These are phyloP conservation scores for Stagonosporopsis vannaccii DNA, from an alignment of 2,329 filamentous ascomycete genomes.

Conservation along the genomic window DNA sequence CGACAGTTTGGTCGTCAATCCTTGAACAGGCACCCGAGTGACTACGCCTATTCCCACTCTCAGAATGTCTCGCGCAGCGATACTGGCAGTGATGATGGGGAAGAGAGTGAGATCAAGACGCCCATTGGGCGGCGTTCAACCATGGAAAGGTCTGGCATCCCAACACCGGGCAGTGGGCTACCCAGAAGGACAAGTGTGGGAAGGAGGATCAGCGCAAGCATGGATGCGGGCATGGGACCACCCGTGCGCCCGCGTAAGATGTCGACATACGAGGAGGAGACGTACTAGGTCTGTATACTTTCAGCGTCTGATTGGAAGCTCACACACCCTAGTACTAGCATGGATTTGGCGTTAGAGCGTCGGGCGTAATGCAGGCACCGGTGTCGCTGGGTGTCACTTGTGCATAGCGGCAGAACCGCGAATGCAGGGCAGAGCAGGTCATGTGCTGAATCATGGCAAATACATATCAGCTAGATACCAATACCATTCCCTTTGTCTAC, in stretches of 20 bases:
- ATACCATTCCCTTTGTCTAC: constrained; percentile 45
- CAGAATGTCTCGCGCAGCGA: constrained; percentile 51
- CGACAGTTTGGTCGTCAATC: constrained; percentile 62
- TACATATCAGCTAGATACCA: constrained; percentile 39
- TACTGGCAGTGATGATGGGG: constrained; percentile 51
- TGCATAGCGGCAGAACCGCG: constrained; percentile 2
- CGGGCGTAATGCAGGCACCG: constrained; percentile 10
- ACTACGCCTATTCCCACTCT: constrained; percentile 44
- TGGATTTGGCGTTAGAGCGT: constrained; percentile 14
- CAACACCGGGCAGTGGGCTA: constrained; percentile 55
- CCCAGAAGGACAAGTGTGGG: constrained; percentile 62
- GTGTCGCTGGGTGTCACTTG: not conserved
- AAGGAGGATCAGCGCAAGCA: constrained; percentile 48
- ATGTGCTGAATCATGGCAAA: constrained; percentile 19
- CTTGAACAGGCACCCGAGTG: constrained; percentile 64
- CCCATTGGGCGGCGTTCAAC: constrained; percentile 56
- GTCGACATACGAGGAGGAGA: constrained; percentile 62
- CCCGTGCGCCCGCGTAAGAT: constrained; percentile 59
- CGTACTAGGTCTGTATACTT: constrained; percentile 52
- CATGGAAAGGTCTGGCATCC: constrained; percentile 57
- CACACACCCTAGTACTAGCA: constrained; percentile 9
- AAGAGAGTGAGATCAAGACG: constrained; percentile 50
- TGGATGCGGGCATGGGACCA: constrained; percentile 55
- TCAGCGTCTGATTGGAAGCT: constrained; percentile 5
- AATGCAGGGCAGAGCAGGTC: constrained; percentile 13